Evolutionary conservation across 371 early-diverging fungal genomes (phyloP), one percentile per base, ranked within the genome.

Genomic region (Fennellomyces sp.): DNA sequence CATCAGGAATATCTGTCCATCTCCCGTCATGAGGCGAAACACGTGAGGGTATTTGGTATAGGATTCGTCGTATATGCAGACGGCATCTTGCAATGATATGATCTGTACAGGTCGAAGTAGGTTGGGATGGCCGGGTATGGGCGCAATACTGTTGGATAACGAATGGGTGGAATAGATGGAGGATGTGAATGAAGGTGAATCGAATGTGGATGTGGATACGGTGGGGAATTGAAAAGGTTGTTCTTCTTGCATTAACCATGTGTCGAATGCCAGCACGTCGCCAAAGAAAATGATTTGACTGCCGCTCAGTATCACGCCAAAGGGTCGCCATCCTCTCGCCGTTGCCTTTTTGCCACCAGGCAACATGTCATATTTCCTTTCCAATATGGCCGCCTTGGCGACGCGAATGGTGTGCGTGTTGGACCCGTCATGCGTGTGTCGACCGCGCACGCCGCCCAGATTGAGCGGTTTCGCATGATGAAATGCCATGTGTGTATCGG

Each of bases 201-300:
- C 38, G 19, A 39, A n/a, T 10, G 55, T 39, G 2, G 55, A 54
- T 2, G 55, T 38, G 55, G 55, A 54, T 25, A 54, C 39, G 33
- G 33, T 15, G 4, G 45, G 45, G 23, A 45, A 45, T 45, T 25
- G 45, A 45, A 45, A 45, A 8, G 45, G 45, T 45, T 12, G 36
- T 52, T 47, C 76, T 64, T 33, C 69, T 58, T 13, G 68, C 63
- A 50, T 63, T 63, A 83, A 70, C 84, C 83, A 58, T 5, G 59
- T 41, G 45, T 76, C 76, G 42, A 73, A 81, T 3, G 76, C 52
- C 7, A 72, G 52, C 6, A 80, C 50, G 42, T 87, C 88, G 2
- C 80, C 75, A 66, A 92, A 91, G 47, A 92, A 84, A 47, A 91
- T 81, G 54, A 92, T 74, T 53, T 91, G 90, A 38, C 87, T 89